Conservation (phyloP, 345 rosid species). For the Brassica nigra region DNA sequence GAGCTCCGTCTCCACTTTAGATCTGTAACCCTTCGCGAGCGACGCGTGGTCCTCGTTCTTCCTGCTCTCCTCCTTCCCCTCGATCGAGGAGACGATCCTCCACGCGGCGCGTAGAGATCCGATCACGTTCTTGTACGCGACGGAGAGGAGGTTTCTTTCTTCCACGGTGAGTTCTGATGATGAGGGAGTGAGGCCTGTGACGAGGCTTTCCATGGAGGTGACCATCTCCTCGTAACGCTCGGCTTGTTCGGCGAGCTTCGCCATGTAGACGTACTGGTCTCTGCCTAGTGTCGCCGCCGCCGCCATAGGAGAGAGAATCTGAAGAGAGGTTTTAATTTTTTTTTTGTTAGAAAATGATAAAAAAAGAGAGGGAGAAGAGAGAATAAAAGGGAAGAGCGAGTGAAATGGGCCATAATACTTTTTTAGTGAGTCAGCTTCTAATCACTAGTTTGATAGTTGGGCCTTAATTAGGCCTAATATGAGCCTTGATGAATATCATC, state of each 20-base stretch:
- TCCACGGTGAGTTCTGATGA: slow-evolving; percentile 83
- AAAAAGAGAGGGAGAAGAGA: neutral
- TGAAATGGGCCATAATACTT: slow-evolving; percentile 20
- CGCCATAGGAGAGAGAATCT: slow-evolving; percentile 33
- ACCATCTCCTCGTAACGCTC: slow-evolving; percentile 99
- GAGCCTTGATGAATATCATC: slow-evolving; percentile 65
- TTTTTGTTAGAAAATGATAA: neutral
- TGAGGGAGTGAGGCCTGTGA: slow-evolving; percentile 63
- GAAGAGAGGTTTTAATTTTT: neutral
- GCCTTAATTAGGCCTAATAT: neutral
- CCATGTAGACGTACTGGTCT: slow-evolving; percentile 89
- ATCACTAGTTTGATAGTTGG: slow-evolving; percentile 5
- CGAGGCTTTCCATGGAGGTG: slow-evolving; percentile 86
- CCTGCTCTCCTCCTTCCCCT: slow-evolving; percentile 90
- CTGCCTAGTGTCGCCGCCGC: slow-evolving; percentile 52
- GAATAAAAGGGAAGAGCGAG: slow-evolving; percentile 38
- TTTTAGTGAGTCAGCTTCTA: slow-evolving; percentile 19
- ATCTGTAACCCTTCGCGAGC: slow-evolving; percentile 92
- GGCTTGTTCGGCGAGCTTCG: slow-evolving; percentile 96
- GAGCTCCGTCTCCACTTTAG: slow-evolving; percentile 81
- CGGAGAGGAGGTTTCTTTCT: slow-evolving; percentile 95
- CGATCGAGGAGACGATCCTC: slow-evolving; percentile 93
- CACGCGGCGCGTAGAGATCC: slow-evolving; percentile 98
- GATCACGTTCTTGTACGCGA: slow-evolving; percentile 96
- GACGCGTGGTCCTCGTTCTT: slow-evolving; percentile 92